Conservation (phyloP, 331 rosid species). For the Stylosanthes scabra region DNA sequence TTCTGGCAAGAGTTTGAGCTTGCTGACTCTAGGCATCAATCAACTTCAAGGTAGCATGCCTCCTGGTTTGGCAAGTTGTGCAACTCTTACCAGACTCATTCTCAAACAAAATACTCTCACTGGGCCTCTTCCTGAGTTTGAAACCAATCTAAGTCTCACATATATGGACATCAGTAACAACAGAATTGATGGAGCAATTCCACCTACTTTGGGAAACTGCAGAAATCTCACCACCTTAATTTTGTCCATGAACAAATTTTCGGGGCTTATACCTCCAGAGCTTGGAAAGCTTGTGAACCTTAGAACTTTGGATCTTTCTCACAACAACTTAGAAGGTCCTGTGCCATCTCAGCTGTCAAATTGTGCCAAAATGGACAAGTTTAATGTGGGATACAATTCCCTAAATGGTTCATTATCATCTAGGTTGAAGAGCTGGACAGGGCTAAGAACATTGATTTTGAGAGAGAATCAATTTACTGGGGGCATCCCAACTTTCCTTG, state of each 20-base stretch:
- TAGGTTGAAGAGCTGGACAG: conserved; percentile 62
- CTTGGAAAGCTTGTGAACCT: conserved; percentile 68
- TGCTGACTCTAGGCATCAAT: conserved; percentile 64
- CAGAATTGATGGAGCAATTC: conserved; percentile 60
- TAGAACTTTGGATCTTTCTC: conserved; percentile 49
- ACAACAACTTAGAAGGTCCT: conserved; percentile 72
- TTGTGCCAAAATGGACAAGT: conserved; percentile 53
- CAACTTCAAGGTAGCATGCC: conserved; percentile 73
- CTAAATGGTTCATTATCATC: conserved; percentile 73
- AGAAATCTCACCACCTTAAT: conserved; percentile 52
- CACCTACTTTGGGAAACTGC: conserved; percentile 76
- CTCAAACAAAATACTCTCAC: conserved; percentile 57
- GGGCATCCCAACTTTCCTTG: conserved; percentile 62
- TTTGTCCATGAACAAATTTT: conserved; percentile 60
- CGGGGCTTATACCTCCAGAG: conserved; percentile 65
- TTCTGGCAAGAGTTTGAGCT: conserved; percentile 54
- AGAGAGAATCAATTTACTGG: conserved; percentile 75
- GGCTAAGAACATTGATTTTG: conserved; percentile 54
- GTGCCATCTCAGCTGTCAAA: conserved; percentile 68
- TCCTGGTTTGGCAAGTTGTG: conserved; percentile 68
- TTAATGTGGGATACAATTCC: conserved; percentile 76
- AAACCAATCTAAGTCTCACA: conserved; percentile 36
- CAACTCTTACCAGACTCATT: conserved; percentile 66
- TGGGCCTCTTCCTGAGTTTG: conserved; percentile 72
- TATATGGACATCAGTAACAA: conserved; percentile 64